Base-by-base conservation (phyloP, 495 filamentous ascomycete species). In the Trichoderma reesei region DNA sequence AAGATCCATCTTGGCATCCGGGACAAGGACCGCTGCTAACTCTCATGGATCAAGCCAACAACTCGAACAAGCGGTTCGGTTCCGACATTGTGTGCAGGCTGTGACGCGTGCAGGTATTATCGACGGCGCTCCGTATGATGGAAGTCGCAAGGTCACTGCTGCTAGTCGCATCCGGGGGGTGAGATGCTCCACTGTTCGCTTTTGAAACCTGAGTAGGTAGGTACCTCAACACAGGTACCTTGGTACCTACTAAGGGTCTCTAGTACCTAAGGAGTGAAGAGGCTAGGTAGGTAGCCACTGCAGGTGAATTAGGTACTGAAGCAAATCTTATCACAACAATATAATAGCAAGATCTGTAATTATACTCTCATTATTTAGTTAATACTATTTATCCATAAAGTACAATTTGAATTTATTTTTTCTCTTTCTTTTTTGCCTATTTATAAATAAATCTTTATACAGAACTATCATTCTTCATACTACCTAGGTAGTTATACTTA, bases 1-100 rank as follows among this genome's bases (percentile, higher is more conserved):
- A 26, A 41, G 54, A 44, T 65, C 63, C 63, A 65, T 65, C 1
- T 39, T 9, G 31, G 16, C 54, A 61, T 65, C n/a, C 26, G n/a
- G 31, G 14, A 56, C 33, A 33, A 14, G 5, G 26, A 36, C 18
- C 31, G 9, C 31, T 56, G 13, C 13, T 56, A 34, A 56, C 11
- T 9, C 51, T 34, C 1, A 10, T 33, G 14, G 20, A 56, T 34
- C 4, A 56, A 10, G 20, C 11, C 11, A 33, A 56, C 51, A 33
- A 56, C 51, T 33, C 51, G 34, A 48, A 48, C n/a, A 48, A 26
- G 18, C n/a, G 5, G 44, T 8, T 18, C 16, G 16, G 20, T 10
- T 14, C 51, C 20, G 34, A 8, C 51, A 56, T 56, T 56, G 51
- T 56, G 51, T 36, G 51, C 26, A 34, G 14, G 11, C 31, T 9